Conservation (phyloP, 768 basidiomycete genomes). For the Infundibulicybe gibba region DNA sequence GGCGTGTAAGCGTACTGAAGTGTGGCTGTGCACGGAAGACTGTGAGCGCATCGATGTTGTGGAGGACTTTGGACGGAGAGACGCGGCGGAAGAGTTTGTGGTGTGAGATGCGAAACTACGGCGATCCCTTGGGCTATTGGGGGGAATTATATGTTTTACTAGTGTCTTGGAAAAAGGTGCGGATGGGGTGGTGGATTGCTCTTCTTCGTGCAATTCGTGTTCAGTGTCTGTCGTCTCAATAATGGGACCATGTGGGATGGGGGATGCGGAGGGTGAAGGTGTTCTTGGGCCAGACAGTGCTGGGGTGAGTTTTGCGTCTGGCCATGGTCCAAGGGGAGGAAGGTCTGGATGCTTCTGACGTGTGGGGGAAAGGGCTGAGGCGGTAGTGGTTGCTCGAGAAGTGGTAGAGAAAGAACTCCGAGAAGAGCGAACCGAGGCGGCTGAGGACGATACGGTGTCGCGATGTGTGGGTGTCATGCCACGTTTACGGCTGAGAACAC, state of each 20-base stretch:
- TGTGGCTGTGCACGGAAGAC: constrained; percentile 14
- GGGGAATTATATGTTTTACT: neutral
- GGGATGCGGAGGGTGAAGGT: no score
- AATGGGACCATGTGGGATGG: no score
- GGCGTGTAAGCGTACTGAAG: constrained; percentile 19
- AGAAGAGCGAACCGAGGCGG: no score
- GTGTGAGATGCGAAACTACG: neutral
- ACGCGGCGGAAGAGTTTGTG: neutral
- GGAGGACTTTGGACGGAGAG: constrained; percentile 23
- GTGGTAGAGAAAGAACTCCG: neutral
- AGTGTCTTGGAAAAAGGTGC: constrained; percentile 6
- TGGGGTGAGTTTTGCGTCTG: constrained; percentile 2
- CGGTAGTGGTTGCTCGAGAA: no score
- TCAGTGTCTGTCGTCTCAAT: neutral
- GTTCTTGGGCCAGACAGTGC: no score
- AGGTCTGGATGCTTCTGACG: no score
- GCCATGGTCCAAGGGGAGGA: neutral
- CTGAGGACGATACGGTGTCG: no score
- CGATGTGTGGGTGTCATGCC: no score
- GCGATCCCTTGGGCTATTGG: neutral
- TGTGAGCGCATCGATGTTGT: constrained; percentile 30
- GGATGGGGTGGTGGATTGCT: neutral
- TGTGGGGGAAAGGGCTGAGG: no score
- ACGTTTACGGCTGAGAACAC: no score
- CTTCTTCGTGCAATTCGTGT: neutral